Evolutionary conservation across 805 yeast genomes (phyloP).

Genomic region (Candida sonorensis): DNA sequence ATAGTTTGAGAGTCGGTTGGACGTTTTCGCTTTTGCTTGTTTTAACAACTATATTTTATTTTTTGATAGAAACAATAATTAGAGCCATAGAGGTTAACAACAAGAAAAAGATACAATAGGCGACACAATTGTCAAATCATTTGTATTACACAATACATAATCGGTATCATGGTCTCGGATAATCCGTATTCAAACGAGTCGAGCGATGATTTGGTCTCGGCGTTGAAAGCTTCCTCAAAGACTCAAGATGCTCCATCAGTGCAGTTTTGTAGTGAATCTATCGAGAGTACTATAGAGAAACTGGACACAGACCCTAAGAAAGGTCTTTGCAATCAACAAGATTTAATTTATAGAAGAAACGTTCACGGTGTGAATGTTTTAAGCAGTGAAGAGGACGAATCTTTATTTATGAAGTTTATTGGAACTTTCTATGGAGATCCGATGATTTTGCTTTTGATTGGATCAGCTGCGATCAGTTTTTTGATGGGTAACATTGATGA

Average conservation of each 20-base stretch:
- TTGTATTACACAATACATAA: no score
- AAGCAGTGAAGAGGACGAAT: slow-evolving; percentile 69
- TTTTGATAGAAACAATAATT: no score
- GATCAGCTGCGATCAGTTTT: slow-evolving; percentile 81
- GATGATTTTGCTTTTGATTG: slow-evolving; percentile 77
- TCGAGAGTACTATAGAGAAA: slow-evolving; percentile 57
- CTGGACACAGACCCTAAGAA: slow-evolving; percentile 50
- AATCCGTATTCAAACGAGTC: slow-evolving; percentile 15
- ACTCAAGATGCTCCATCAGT: slow-evolving; percentile 35
- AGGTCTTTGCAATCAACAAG: slow-evolving; percentile 68
- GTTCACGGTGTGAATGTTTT: slow-evolving; percentile 82
- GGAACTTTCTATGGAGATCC: slow-evolving; percentile 87
- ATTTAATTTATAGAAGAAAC: slow-evolving; percentile 62
- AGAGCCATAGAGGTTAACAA: no score
- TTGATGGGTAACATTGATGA: slow-evolving; percentile 96
- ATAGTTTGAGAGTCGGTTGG: no score
- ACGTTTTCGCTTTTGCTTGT: no score
- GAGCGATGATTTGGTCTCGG: no score
- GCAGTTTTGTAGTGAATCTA: slow-evolving; percentile 51
- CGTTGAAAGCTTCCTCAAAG: no score
- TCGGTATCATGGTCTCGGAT: no score
- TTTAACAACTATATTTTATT: no score
- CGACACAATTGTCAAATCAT: no score
- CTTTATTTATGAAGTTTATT: slow-evolving; percentile 61
- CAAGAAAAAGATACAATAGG: neutral